A percentile compares a stretch with the other conserved stretches of the same genome.
Evolutionary conservation across 768 basidiomycete species (phyloP).

Genomic region (Panus rudis): DNA sequence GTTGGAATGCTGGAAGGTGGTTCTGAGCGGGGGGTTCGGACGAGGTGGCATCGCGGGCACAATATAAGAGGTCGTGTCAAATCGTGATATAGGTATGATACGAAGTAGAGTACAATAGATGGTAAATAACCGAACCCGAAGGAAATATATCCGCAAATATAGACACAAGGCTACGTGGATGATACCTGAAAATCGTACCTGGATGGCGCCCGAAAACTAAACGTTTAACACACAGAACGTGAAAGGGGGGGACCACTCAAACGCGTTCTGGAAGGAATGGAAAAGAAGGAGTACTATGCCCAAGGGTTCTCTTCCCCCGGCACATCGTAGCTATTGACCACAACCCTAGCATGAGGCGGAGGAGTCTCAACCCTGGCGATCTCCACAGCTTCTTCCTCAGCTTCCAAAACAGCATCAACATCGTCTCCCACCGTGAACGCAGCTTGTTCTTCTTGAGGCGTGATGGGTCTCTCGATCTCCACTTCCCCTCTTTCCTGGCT

Average conservation of each 20-base stretch:
- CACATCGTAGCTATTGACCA: slow-evolving; percentile 27
- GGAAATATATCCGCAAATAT: neutral
- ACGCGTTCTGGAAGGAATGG: neutral
- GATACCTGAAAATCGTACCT: neutral
- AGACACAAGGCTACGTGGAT: neutral
- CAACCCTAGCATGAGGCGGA: slow-evolving; percentile 35
- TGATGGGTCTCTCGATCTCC: slow-evolving; percentile 26
- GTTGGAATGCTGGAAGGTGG: too few relatives aligned
- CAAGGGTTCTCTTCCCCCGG: slow-evolving; percentile 50
- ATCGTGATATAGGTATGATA: neutral
- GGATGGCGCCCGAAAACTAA: too few relatives aligned
- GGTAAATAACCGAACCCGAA: neutral
- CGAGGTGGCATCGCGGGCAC: too few relatives aligned
- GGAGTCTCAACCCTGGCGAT: slow-evolving; percentile 32
- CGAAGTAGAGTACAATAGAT: neutral
- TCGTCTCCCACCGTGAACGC: slow-evolving; percentile 36
- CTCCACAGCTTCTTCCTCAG: slow-evolving; percentile 18
- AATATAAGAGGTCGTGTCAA: too few relatives aligned
- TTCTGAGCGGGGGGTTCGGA: too few relatives aligned
- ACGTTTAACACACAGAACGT: too few relatives aligned
- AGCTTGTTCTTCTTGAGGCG: slow-evolving; percentile 16
- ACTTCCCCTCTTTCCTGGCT: slow-evolving; percentile 30
- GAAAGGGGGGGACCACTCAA: too few relatives aligned
- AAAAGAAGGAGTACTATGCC: slow-evolving; percentile 27
- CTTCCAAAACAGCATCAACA: slow-evolving; percentile 28